These are phyloP conservation scores for Ogataea nakhonphanomensis DNA, from an alignment of 805 yeast species.

Conservation along the genomic window DNA sequence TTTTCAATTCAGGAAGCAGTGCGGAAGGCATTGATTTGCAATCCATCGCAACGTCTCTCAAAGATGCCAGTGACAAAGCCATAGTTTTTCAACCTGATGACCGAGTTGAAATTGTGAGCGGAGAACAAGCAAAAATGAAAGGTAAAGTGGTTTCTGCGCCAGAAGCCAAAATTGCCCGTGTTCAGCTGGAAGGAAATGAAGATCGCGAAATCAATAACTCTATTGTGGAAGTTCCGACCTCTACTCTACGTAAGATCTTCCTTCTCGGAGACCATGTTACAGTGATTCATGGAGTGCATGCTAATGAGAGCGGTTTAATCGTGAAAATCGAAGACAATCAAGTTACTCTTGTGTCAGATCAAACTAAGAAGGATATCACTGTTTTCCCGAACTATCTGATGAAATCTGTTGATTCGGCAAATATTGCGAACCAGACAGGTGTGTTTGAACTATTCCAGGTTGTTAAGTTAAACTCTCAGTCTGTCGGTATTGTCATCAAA, in stretches of 20 bases:
- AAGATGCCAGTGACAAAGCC: slow-evolving; percentile 52
- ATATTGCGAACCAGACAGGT: slow-evolving; percentile 67
- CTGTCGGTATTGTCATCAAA: slow-evolving; percentile 84
- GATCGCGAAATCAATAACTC: slow-evolving; percentile 56
- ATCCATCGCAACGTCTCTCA: slow-evolving; percentile 81
- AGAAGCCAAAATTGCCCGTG: slow-evolving; percentile 50
- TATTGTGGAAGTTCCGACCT: slow-evolving; percentile 73
- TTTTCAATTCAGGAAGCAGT: slow-evolving; percentile 67
- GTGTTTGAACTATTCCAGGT: slow-evolving; percentile 85
- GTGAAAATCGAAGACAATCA: slow-evolving; percentile 78
- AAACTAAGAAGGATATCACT: slow-evolving; percentile 81
- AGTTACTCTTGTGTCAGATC: slow-evolving; percentile 86
- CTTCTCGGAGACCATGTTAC: slow-evolving; percentile 93
- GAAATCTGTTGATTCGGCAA: slow-evolving; percentile 80
- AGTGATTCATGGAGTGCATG: slow-evolving; percentile 84
- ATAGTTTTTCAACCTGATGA: slow-evolving; percentile 88
- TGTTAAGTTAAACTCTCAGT: slow-evolving; percentile 80
- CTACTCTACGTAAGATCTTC: slow-evolving; percentile 80
- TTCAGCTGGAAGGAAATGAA: slow-evolving; percentile 48
- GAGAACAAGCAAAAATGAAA: slow-evolving; percentile 87
- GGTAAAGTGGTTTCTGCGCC: slow-evolving; percentile 75
- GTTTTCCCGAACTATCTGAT: slow-evolving; percentile 90
- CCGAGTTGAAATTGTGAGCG: slow-evolving; percentile 83
- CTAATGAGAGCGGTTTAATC: slow-evolving; percentile 93
- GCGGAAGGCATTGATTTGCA: slow-evolving; percentile 89